Evolutionary conservation across 257 asterid species (phyloP), one percentile per base, ranked within the genome.

Genomic region (Fraxinus quadrangulata): DNA sequence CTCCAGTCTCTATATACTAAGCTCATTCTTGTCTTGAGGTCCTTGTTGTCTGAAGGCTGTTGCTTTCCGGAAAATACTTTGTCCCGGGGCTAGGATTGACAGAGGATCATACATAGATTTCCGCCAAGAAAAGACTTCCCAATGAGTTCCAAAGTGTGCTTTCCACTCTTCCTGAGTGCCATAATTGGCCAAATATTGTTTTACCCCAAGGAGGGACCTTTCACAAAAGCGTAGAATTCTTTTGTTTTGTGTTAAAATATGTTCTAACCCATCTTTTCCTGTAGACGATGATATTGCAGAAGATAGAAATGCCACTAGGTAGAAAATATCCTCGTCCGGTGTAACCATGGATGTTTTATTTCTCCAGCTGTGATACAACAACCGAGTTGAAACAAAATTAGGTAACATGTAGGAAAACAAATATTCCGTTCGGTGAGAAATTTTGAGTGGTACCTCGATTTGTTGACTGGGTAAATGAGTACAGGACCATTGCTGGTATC

Each of bases 401-500:
- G 51, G 51, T 2, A 42, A 42, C 51, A 42, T 12, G 17, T 42
- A 42, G 51, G 51, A 42, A 42, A 11, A 42, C 4, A 42, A 42
- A 42, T 42, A 42, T 11, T 42, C 17, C 12, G 13, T 42, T 42
- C 3, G 2, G 51, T 42, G 51, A 42, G 51, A 42, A 42, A 42
- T 4, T 12, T 42, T 23, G 14, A 31, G 34, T 11, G 26, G 49
- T 33, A 69, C 73, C 73, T 69, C 12, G 73, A 69, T 69, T 69
- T 69, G 73, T 69, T 69, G 26, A 69, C 73, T 1, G 49, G 73
- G 23, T 69, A 69, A 23, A 69, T 69, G 28, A 69, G 73, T 10
- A 69, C 73, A 34, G 73, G 73, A 33, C 73, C 73, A 69, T 69
- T 69, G 73, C 49, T 69, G n/a, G 73, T 69, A 16, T 69, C 73